A percentile compares a stretch with the other conserved stretches of the same genome.
Conservation (phyloP, 176 grass and related monocot species). For the Bolboschoenus planiculmis region DNA sequence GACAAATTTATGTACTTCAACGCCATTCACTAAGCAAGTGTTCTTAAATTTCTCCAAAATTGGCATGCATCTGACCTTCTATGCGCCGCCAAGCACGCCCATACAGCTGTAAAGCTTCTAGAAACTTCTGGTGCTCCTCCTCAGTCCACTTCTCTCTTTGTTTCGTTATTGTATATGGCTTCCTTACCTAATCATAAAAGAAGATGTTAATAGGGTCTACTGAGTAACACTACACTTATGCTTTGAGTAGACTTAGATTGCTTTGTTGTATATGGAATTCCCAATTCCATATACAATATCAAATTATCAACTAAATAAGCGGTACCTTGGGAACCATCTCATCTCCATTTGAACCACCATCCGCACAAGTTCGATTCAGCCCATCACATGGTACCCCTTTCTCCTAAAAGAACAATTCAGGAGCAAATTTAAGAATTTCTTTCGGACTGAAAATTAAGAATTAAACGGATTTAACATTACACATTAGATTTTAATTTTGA, state of each 20-base stretch:
- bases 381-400: not conserved
- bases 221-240: not conserved
- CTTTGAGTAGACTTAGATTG: not conserved
- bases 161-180: conserved; percentile 84
- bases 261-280: not conserved
- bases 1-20: conserved; percentile 14
- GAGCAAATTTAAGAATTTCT: not conserved
- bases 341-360: not conserved
- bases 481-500: not conserved
- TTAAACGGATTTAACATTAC: not conserved
- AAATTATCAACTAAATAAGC: not conserved
- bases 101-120: conserved; percentile 72
- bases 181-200: conserved; percentile 45
- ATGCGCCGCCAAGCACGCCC: conserved; percentile 87
- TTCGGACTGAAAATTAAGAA: not conserved
- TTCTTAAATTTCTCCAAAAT: not conserved
- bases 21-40: not conserved
- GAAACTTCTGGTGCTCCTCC: conserved; percentile 75
- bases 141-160: conserved; percentile 92
- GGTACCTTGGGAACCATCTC: conserved; percentile 26
- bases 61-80: conserved; percentile 42
- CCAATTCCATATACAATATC: not conserved
- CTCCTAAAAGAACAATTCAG: not conserved
- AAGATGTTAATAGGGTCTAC: not conserved
- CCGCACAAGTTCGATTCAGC: not conserved